These are phyloP conservation scores for Blastomyces emzantsi DNA, from an alignment of 2,329 filamentous ascomycete species.

Conservation along the genomic window DNA sequence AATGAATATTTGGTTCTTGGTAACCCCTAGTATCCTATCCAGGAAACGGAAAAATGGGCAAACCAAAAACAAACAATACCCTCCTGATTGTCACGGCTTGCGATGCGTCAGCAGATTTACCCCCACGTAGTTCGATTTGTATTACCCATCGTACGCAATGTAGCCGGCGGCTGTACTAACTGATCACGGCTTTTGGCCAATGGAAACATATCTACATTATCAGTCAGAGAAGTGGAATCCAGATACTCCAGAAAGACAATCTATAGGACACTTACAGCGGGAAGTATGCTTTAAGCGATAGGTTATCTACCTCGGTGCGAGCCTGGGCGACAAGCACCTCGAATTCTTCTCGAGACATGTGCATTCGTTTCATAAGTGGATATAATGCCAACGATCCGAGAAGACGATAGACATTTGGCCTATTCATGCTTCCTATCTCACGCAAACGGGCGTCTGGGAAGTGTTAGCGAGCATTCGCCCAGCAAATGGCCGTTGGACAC, in stretches of 20 bases:
- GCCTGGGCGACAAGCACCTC: constrained; percentile 30
- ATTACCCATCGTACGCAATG: background rate
- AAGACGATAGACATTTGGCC: constrained; percentile 30
- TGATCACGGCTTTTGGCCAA: constrained; percentile 31
- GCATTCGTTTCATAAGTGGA: constrained; percentile 36
- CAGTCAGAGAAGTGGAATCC: constrained; percentile 12
- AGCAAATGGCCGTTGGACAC: background rate
- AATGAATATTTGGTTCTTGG: background rate
- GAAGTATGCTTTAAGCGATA: constrained; percentile 37
- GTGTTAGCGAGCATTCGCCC: constrained; percentile 18
- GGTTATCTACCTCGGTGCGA: constrained; percentile 30
- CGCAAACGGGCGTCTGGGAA: constrained; percentile 34
- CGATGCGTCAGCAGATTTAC: background rate
- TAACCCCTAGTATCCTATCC: background rate
- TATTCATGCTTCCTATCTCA: constrained; percentile 35
- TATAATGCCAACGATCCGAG: constrained; percentile 37
- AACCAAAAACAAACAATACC: background rate
- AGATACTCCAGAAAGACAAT: background rate
- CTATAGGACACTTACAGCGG: constrained; percentile 31
- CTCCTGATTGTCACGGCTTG: background rate
- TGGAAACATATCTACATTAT: constrained; percentile 35
- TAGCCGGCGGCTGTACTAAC: background rate
- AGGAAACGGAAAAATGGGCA: background rate
- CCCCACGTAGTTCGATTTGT: background rate
- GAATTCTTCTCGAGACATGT: constrained; percentile 34